Evolutionary conservation across 768 basidiomycete species (phyloP).

Genomic region (Hortiboletus campestris): DNA sequence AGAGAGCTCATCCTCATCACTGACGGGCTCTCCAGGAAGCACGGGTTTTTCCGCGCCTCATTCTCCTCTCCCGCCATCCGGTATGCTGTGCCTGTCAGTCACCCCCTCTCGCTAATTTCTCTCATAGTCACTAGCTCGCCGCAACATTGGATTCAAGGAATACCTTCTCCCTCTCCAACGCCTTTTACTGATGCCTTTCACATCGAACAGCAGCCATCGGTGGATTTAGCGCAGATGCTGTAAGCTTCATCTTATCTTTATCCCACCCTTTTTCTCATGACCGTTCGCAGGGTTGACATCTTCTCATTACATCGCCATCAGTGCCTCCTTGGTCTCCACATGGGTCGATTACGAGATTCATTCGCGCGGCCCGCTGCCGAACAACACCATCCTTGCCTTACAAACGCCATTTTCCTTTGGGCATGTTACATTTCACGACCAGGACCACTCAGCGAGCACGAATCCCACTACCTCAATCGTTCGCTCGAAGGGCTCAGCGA

Average conservation of each 20-base stretch:
- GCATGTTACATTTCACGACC: slow-evolving; percentile 78
- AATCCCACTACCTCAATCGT: slow-evolving; percentile 66
- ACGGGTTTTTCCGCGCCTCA: slow-evolving; percentile 52
- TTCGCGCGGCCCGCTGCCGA: slow-evolving; percentile 51
- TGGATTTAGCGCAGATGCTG: slow-evolving; percentile 68
- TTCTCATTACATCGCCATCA: slow-evolving; percentile 75
- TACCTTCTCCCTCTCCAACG: slow-evolving; percentile 52
- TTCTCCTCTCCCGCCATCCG: slow-evolving; percentile 57
- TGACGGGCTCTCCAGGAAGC: slow-evolving; percentile 49
- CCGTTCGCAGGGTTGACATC: slow-evolving; percentile 58
- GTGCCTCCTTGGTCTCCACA: slow-evolving; percentile 68
- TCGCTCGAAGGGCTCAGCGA: slow-evolving; percentile 63
- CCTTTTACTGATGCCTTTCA: slow-evolving; percentile 52
- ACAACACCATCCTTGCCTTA: slow-evolving; percentile 71
- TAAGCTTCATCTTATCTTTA: slow-evolving; percentile 34
- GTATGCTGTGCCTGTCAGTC: slow-evolving; percentile 29
- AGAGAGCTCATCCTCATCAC: slow-evolving; percentile 54
- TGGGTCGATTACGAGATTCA: slow-evolving; percentile 62
- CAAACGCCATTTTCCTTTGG: slow-evolving; percentile 83
- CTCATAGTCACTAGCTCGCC: slow-evolving; percentile 47
- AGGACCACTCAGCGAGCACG: slow-evolving; percentile 66
- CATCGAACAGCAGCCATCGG: slow-evolving; percentile 45
- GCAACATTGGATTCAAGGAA: slow-evolving; percentile 47
- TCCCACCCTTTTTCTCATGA: slow-evolving; percentile 4
- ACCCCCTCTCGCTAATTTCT: slow-evolving; percentile 6